Conservation (phyloP, 139 green algal genomes). For the Coelastrella sp. region DNA sequence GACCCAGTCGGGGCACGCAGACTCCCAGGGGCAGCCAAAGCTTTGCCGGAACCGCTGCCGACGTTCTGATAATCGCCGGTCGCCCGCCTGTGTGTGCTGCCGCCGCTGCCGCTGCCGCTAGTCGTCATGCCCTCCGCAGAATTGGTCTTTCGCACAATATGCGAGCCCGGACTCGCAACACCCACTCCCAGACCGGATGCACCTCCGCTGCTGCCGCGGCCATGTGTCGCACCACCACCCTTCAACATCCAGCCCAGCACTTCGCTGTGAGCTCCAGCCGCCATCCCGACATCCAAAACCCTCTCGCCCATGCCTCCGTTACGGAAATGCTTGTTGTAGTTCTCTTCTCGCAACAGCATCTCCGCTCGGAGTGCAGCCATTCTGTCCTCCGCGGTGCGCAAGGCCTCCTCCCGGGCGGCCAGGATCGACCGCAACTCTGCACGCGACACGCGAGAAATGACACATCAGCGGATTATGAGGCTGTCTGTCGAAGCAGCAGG, state of each 20-base stretch:
- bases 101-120: background rate
- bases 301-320: slow-evolving; percentile 71
- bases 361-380: slow-evolving; percentile 71
- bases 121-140: background rate
- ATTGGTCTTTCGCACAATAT: too few relatives aligned
- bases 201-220: background rate
- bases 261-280: slow-evolving; percentile 62
- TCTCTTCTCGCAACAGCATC: slow-evolving; percentile 82
- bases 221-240: background rate
- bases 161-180: too few relatives aligned
- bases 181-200: background rate
- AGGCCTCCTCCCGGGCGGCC: slow-evolving; percentile 55
- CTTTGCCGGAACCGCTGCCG: background rate
- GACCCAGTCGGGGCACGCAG: slow-evolving; percentile 23
- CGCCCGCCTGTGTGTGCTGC: background rate
- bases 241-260: slow-evolving; percentile 80
- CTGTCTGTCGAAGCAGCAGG: background rate
- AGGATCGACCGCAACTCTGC: slow-evolving; percentile 40
- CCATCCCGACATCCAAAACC: slow-evolving; percentile 65
- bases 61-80: background rate
- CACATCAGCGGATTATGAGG: background rate
- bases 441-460: background rate
- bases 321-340: slow-evolving; percentile 85
- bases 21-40: background rate
- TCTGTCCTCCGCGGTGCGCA: slow-evolving; percentile 58